phyloP scores from a whole-genome alignment of 1,139 yeast genomes.

The Casaregolazyma suthepensis region DNA sequence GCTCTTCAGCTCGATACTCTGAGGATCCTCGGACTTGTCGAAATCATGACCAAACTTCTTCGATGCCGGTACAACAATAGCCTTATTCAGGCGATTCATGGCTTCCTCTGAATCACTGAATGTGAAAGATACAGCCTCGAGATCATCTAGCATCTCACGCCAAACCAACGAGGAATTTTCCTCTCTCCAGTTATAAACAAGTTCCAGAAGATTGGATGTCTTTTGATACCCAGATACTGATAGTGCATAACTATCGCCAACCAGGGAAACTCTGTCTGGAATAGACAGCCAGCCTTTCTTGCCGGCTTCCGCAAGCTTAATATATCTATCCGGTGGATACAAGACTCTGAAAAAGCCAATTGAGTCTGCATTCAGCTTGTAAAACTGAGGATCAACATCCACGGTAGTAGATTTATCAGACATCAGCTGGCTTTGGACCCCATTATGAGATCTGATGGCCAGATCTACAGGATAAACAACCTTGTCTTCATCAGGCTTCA shows the following conservation, averaged over 20 bases:
- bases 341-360: conserved; percentile 79
- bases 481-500: conserved; percentile 40
- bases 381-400: conserved; percentile 38
- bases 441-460: conserved; percentile 61
- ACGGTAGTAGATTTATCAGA: conserved; percentile 1
- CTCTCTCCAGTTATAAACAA: conserved; percentile 60
- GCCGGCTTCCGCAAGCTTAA: conserved; percentile 67
- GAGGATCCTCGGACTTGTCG: conserved; percentile 54
- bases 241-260: conserved; percentile 73
- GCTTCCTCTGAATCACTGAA: conserved; percentile 66
- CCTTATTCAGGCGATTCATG: conserved; percentile 52
- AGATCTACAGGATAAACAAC: conserved; percentile 77
- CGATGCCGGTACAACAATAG: conserved; percentile 55
- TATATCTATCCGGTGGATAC: conserved; percentile 69
- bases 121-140: conserved; percentile 53
- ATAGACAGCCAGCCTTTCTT: conserved; percentile 59
- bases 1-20: conserved; percentile 70
- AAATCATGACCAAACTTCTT: conserved; percentile 67
- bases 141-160: conserved; percentile 57
- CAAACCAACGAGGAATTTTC: conserved; percentile 53
- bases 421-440: conserved; percentile 58
- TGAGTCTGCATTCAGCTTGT: conserved; percentile 76
- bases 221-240: conserved; percentile 68
- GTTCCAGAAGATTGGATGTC: conserved; percentile 57
- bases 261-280: conserved; percentile 80